Evolutionary conservation across 1,139 yeast species (phyloP).

Genomic region (Taphrina wiesneri): DNA sequence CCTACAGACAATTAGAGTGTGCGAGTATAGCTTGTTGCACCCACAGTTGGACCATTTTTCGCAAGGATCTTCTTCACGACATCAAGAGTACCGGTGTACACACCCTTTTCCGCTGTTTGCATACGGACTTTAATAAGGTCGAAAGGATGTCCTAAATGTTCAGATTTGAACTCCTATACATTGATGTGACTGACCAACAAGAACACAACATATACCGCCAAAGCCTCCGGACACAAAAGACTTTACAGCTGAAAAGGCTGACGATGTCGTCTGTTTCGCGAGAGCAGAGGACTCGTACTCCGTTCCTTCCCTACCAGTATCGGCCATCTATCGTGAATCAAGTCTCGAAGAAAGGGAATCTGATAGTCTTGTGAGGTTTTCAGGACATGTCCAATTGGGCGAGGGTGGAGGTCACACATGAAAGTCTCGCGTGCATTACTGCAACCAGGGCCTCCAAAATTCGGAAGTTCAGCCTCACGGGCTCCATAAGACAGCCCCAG

Average conservation of each 20-base stretch:
- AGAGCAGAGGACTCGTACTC: constrained; percentile 3
- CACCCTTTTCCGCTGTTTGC: constrained; percentile 61
- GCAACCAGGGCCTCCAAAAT: no score
- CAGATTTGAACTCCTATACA: background rate
- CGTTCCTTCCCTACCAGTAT: constrained; percentile 21
- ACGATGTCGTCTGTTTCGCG: background rate
- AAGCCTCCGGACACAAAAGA: constrained; percentile 90
- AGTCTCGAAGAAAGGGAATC: background rate
- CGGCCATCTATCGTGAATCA: background rate
- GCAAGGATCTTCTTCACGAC: constrained; percentile 70
- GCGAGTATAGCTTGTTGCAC: background rate
- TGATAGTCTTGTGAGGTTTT: no score
- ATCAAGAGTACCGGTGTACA: constrained; percentile 60
- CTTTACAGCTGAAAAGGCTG: constrained; percentile 47
- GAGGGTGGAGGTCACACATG: background rate
- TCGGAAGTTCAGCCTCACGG: background rate
- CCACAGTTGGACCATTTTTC: constrained; percentile 60
- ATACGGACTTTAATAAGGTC: constrained; percentile 89
- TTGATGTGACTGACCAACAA: constrained; percentile 59
- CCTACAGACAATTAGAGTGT: constrained; percentile 44
- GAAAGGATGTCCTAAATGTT: constrained; percentile 64
- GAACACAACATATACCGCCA: constrained; percentile 79
- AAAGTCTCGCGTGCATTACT: background rate
- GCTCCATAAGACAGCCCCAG: background rate
- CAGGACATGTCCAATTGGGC: no score